Conservation (phyloP, 805 yeast genomes). For the Candida awuae region DNA sequence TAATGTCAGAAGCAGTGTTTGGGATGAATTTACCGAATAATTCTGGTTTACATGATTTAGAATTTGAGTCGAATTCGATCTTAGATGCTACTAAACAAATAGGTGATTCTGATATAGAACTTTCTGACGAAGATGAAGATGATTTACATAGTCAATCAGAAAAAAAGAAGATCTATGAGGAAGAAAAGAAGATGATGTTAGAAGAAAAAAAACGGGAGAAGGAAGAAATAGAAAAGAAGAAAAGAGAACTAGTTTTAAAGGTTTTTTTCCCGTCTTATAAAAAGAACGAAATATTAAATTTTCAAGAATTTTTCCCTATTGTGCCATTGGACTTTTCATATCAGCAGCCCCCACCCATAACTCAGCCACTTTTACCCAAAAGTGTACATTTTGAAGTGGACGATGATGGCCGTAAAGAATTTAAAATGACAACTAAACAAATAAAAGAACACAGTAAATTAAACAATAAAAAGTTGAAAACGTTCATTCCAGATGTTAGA, state of each 20-base stretch:
- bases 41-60: slow-evolving; percentile 26
- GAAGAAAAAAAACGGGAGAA: slow-evolving; percentile 10
- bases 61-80: slow-evolving; percentile 24
- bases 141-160: slow-evolving; percentile 2
- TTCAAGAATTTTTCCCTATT: slow-evolving; percentile 58
- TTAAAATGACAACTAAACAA: slow-evolving; percentile 30
- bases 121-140: slow-evolving; percentile 25
- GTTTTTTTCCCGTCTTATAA: slow-evolving; percentile 58
- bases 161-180: slow-evolving; percentile 6
- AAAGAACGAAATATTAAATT: slow-evolving; percentile 46
- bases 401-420: slow-evolving; percentile 48
- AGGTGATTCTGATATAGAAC: slow-evolving; percentile 20
- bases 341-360: slow-evolving; percentile 39
- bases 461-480: slow-evolving; percentile 5
- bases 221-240: slow-evolving; percentile 26
- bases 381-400: slow-evolving; percentile 54
- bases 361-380: slow-evolving; percentile 49
- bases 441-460: slow-evolving; percentile 12
- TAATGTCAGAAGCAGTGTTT: slow-evolving; percentile 26
- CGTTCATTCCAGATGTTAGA: slow-evolving; percentile 16
- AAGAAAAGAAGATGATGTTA: slow-evolving; percentile 5
- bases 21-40: slow-evolving; percentile 27
- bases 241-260: slow-evolving; percentile 31
- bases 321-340: slow-evolving; percentile 46
- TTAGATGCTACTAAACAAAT: slow-evolving; percentile 14